phyloP scores from a whole-genome alignment of 495 filamentous ascomycete genomes.

The Achaetomiella virescens region DNA sequence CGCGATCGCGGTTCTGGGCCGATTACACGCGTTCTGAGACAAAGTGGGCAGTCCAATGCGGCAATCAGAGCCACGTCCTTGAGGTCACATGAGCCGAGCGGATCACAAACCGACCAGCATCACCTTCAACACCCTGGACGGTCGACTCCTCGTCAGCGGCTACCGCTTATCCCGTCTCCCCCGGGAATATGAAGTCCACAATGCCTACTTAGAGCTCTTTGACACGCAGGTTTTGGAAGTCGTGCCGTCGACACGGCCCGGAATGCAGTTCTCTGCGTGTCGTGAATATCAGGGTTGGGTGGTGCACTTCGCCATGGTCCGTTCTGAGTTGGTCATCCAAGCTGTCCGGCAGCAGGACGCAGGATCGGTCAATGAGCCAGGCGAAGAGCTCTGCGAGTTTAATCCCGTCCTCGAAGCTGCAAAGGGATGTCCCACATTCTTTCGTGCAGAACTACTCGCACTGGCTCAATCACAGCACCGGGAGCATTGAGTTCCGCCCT shows the following conservation, averaged over 20 bases:
- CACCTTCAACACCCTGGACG: slow-evolving; percentile 50
- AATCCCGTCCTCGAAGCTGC: slow-evolving; percentile 40
- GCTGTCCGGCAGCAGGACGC: slow-evolving; percentile 7
- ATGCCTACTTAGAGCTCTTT: slow-evolving; percentile 30
- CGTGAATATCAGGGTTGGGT: slow-evolving; percentile 18
- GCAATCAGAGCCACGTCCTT: slow-evolving; percentile 2
- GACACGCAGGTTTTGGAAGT: slow-evolving; percentile 40
- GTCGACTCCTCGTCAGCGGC: slow-evolving; percentile 52
- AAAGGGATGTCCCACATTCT: slow-evolving; percentile 37
- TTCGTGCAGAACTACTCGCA: slow-evolving; percentile 48
- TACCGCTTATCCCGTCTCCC: slow-evolving; percentile 47
- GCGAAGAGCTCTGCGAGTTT: slow-evolving; percentile 33
- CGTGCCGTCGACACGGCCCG: slow-evolving; percentile 37
- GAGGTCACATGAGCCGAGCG: not conserved
- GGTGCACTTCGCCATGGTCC: slow-evolving; percentile 17
- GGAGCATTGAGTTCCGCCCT: slow-evolving; percentile 47
- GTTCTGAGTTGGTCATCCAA: slow-evolving; percentile 6
- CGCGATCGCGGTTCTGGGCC: slow-evolving; percentile 17
- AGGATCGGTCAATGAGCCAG: slow-evolving; percentile 22
- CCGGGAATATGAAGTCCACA: slow-evolving; percentile 36
- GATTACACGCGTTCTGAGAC: slow-evolving; percentile 1
- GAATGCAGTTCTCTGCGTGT: slow-evolving; percentile 41
- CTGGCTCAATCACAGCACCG: slow-evolving; percentile 35
- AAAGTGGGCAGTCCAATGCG: not conserved
- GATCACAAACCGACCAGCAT: slow-evolving; percentile 21